phyloP scores from a whole-genome alignment of 805 yeast species.

The Zygosaccharomyces pseudorouxii region DNA sequence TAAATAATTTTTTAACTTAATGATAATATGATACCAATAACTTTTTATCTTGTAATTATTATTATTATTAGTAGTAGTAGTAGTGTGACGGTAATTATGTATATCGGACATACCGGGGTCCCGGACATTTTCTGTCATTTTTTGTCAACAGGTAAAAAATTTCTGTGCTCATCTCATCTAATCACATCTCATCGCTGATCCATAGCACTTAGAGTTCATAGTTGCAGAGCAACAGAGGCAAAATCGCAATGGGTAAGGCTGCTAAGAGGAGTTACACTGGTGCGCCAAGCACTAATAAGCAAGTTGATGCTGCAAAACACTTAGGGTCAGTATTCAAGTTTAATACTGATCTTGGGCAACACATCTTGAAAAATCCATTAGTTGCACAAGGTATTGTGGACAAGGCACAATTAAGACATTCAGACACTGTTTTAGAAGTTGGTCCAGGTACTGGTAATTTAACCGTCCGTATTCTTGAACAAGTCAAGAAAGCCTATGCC shows the following conservation, averaged over 20 bases:
- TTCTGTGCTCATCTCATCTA: conserved; percentile 9
- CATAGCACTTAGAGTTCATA: background rate
- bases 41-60: background rate
- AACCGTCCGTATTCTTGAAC: conserved; percentile 86
- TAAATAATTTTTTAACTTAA: background rate
- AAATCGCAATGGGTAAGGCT: conserved; percentile 51
- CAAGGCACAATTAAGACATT: conserved; percentile 87
- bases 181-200: conserved; percentile 5
- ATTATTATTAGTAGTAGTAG: too few relatives aligned
- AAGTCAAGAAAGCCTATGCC: conserved; percentile 91
- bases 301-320: conserved; percentile 67
- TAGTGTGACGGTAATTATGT: too few relatives aligned
- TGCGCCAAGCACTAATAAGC: conserved; percentile 45
- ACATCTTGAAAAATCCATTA: conserved; percentile 89
- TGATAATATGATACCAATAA: background rate
- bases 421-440: conserved; percentile 90
- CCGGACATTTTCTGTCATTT: conserved; percentile 1
- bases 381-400: conserved; percentile 98
- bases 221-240: background rate
- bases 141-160: conserved; percentile 1
- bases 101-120: background rate
- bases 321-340: conserved; percentile 81
- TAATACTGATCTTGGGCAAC: conserved; percentile 96
- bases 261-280: conserved; percentile 57
- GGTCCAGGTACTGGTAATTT: conserved; percentile 99